phyloP scores from a whole-genome alignment of 495 filamentous ascomycete genomes.

The Massariosphaeria phaeospora region DNA sequence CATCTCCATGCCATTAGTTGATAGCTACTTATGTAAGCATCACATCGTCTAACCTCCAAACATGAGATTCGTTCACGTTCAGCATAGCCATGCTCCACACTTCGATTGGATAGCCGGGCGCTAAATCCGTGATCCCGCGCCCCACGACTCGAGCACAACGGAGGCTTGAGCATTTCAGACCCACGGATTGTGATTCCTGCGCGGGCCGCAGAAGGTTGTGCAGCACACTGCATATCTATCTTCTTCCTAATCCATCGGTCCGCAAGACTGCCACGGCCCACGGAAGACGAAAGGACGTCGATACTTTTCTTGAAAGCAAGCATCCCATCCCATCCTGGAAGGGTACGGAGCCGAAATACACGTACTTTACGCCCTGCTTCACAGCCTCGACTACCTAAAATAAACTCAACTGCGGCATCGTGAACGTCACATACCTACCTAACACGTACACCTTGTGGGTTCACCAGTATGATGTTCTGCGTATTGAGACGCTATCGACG shows the following conservation, averaged over 20 bases:
- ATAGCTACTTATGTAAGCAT: neutral
- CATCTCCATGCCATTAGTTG: neutral
- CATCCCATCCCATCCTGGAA: no score
- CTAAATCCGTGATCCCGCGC: neutral
- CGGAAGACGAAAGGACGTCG: neutral
- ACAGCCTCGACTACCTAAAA: no score
- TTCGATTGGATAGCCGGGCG: neutral
- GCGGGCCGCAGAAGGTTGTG: neutral
- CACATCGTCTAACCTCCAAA: neutral
- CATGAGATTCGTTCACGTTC: neutral
- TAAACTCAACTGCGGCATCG: no score
- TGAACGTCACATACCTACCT: no score
- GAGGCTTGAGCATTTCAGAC: neutral
- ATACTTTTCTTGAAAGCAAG: no score
- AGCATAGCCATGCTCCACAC: neutral
- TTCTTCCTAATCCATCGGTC: no score
- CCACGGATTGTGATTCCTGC: neutral
- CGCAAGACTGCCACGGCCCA: no score
- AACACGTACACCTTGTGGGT: no score
- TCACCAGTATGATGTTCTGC: no score
- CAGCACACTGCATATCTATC: neutral
- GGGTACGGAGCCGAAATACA: no score
- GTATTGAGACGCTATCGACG: no score
- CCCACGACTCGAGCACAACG: neutral
- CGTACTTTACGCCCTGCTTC: no score